phyloP scores from a whole-genome alignment of 192 early-diverging fungal species.

The Linnemannia elongata region DNA sequence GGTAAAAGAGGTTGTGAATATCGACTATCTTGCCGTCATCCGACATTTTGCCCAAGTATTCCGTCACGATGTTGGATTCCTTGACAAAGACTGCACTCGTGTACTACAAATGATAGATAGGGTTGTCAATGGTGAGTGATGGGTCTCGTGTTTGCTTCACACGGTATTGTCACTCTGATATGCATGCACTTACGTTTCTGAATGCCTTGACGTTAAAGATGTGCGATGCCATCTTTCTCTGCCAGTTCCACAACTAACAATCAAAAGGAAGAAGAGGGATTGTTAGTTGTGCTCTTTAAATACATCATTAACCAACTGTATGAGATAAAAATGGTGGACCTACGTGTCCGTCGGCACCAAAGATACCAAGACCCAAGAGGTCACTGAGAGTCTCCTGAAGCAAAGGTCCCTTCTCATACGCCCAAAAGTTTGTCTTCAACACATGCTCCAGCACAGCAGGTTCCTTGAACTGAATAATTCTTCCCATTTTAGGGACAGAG shows the following conservation, averaged over 20 bases:
- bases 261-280: neutral
- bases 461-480: constrained; percentile 34
- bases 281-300: neutral
- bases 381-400: constrained; percentile 25
- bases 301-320: neutral
- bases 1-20: constrained; percentile 63
- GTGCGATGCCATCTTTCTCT: constrained; percentile 36
- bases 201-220: constrained; percentile 42
- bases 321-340: neutral
- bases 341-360: constrained; percentile 43
- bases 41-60: constrained; percentile 37
- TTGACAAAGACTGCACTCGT: constrained; percentile 31
- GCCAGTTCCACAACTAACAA: constrained; percentile 25
- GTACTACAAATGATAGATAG: constrained; percentile 6
- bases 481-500: constrained; percentile 29
- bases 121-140: neutral
- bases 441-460: constrained; percentile 52
- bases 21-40: constrained; percentile 52
- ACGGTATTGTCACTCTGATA: neutral
- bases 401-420: constrained; percentile 39
- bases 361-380: constrained; percentile 50
- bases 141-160: neutral
- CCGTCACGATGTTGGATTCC: constrained; percentile 13
- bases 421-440: constrained; percentile 51
- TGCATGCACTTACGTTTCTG: constrained; percentile 12